These are phyloP conservation scores for Tilletia setariae DNA, from an alignment of 1,284 basidiomycete genomes.

Conservation along the genomic window DNA sequence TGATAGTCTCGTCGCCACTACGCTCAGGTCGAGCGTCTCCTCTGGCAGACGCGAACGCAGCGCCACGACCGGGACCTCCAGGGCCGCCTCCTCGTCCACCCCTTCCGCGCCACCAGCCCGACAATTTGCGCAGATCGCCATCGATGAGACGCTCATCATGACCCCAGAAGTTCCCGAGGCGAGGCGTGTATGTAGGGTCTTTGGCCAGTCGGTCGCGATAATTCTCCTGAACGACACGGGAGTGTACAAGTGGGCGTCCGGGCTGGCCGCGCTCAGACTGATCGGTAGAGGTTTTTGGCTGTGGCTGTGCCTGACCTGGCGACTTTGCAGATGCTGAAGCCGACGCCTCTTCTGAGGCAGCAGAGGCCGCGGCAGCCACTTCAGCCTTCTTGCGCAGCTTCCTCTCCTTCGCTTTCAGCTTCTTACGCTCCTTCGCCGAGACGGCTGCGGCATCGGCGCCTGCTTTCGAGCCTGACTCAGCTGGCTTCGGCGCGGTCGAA, in stretches of 20 bases:
- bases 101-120: constrained; percentile 9
- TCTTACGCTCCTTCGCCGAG: constrained; percentile 9
- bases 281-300: background rate
- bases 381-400: constrained; percentile 13
- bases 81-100: background rate
- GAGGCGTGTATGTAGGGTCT: background rate
- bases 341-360: background rate
- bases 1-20: background rate
- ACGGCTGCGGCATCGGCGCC: background rate
- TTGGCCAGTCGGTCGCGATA: background rate
- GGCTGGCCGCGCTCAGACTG: background rate
- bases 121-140: background rate
- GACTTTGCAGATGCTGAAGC: background rate
- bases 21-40: background rate
- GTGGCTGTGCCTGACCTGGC: background rate
- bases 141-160: constrained; percentile 14
- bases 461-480: background rate
- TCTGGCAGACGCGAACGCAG: background rate
- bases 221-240: background rate
- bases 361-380: background rate
- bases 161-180: constrained; percentile 11
- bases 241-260: background rate
- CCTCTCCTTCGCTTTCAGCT: constrained; percentile 11
- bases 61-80: background rate
- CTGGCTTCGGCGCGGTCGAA: background rate